Evolutionary conservation across 2,329 filamentous ascomycete species (phyloP).

Genomic region (Alternaria tenuissima): DNA sequence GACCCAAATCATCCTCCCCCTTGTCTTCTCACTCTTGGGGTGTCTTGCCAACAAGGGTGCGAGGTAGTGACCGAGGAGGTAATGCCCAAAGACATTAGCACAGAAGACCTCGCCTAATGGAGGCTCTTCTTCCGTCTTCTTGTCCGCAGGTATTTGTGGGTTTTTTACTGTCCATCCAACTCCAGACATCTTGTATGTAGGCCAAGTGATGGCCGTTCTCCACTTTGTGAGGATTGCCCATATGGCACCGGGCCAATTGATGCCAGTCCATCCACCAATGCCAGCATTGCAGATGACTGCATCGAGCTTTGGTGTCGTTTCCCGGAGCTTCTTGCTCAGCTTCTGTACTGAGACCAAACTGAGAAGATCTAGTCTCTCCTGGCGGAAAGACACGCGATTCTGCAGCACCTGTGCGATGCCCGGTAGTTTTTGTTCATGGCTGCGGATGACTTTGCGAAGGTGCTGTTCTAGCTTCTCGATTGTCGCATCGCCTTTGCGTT

Average conservation of each 20-base stretch:
- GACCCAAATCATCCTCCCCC: constrained; percentile 83
- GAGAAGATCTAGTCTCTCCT: constrained; percentile 67
- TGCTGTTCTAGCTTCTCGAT: constrained; percentile 70
- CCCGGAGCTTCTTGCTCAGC: constrained; percentile 61
- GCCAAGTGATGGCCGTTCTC: constrained; percentile 76
- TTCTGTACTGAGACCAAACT: constrained; percentile 64
- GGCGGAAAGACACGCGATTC: constrained; percentile 59
- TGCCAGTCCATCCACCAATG: constrained; percentile 83
- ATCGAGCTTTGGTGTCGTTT: constrained; percentile 75
- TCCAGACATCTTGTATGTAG: constrained; percentile 74
- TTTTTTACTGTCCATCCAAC: constrained; percentile 63
- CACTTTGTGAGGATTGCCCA: constrained; percentile 68
- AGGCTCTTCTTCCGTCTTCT: constrained; percentile 59
- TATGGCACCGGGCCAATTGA: constrained; percentile 72
- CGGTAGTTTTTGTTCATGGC: constrained; percentile 46
- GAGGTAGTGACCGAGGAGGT: constrained; percentile 83
- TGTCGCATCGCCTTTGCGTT: constrained; percentile 77
- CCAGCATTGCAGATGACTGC: constrained; percentile 86
- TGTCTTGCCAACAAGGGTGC: constrained; percentile 72
- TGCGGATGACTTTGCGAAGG: constrained; percentile 58
- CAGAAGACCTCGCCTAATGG: constrained; percentile 83
- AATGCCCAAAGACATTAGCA: constrained; percentile 95
- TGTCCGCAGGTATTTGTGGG: constrained; percentile 55
- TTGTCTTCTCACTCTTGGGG: constrained; percentile 47
- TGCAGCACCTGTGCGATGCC: constrained; percentile 53